Conservation (phyloP, 352 stramenopile species). For the Globisporangium parvum region DNA sequence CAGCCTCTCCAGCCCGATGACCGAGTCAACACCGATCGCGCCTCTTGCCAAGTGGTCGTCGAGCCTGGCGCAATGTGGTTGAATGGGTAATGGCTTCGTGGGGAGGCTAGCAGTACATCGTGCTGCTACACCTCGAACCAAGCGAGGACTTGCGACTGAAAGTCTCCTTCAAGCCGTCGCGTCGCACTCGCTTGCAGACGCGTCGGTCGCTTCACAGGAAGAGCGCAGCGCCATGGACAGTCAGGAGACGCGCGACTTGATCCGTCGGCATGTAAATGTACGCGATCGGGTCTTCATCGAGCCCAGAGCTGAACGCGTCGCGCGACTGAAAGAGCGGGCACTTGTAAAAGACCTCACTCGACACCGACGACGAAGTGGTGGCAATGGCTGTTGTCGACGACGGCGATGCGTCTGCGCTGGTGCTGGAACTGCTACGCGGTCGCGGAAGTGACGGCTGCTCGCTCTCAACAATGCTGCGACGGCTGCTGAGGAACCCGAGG, state of each 20-base stretch:
- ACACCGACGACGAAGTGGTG: neutral
- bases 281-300: conserved; percentile 28
- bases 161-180: too few relatives aligned
- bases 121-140: too few relatives aligned
- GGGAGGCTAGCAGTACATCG: too few relatives aligned
- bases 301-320: conserved; percentile 10
- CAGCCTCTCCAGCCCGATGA: too few relatives aligned
- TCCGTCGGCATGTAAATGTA: conserved; percentile 32
- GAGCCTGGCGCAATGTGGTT: too few relatives aligned
- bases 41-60: too few relatives aligned
- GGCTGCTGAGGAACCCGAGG: conserved; percentile 2
- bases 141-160: too few relatives aligned
- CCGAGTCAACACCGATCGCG: too few relatives aligned
- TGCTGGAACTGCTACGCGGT: neutral
- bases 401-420: neutral
- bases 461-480: conserved; percentile 6
- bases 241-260: conserved; percentile 19
- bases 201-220: conserved; percentile 23
- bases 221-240: conserved; percentile 24
- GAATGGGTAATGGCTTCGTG: too few relatives aligned
- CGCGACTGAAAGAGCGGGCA: conserved; percentile 38
- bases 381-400: too few relatives aligned
- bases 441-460: conserved; percentile 1
- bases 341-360: conserved; percentile 23
- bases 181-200: neutral